A percentile compares a stretch with the other conserved stretches of the same genome.
Conservation (phyloP, 1,284 basidiomycete genomes). For the Boletellus sp. region DNA sequence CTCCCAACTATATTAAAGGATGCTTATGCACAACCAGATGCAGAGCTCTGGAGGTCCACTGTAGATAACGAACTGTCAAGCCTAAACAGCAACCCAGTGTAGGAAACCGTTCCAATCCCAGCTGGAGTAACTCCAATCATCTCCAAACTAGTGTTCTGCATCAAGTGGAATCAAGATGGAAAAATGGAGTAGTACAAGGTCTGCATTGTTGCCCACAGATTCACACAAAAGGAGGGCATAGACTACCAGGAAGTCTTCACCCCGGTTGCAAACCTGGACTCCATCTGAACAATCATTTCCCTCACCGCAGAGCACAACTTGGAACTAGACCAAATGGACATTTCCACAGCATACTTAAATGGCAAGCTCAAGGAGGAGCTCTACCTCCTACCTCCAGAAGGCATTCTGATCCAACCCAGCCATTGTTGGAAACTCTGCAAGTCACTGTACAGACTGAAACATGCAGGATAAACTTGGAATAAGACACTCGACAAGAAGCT, state of each 20-base stretch:
- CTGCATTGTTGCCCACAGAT: not conserved
- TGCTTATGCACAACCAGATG: not conserved
- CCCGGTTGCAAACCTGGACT: not conserved
- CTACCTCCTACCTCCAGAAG: not conserved
- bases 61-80: not conserved
- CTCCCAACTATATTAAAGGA: not conserved
- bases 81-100: not conserved
- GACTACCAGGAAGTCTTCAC: not conserved
- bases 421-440: not conserved
- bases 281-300: not conserved
- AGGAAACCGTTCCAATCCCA: not conserved
- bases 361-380: not conserved
- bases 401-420: not conserved
- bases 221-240: not conserved
- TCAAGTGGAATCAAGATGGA: not conserved
- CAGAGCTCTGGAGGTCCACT: not conserved
- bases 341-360: not conserved
- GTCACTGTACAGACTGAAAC: slow-evolving; percentile 3
- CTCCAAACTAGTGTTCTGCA: not conserved
- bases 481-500: slow-evolving; percentile 3
- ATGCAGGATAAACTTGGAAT: slow-evolving; percentile 1
- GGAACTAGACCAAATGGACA: not conserved
- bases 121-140: not conserved
- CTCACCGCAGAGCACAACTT: not conserved
- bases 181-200: not conserved